These are phyloP conservation scores for Macadamia tetraphylla DNA, from an alignment of 164 flowering plant genomes.

Conservation along the genomic window DNA sequence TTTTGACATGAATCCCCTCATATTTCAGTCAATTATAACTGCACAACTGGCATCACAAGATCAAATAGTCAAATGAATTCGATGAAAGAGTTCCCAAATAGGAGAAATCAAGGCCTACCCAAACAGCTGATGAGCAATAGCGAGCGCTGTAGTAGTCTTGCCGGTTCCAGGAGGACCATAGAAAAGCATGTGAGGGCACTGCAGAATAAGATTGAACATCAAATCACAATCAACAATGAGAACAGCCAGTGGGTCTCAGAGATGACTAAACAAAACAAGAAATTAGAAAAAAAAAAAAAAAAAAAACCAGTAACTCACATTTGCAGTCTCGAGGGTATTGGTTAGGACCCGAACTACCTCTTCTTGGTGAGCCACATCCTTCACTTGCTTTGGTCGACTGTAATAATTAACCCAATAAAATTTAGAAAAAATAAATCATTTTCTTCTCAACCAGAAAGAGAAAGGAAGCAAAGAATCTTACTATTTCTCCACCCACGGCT, in stretches of 20 bases:
- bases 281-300: neutral
- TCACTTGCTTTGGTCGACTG: constrained; percentile 95
- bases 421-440: neutral
- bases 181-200: constrained; percentile 98
- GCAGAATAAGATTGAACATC: constrained; percentile 1
- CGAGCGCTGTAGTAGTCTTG: constrained; percentile 93
- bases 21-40: too few species aligned
- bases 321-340: constrained; percentile 84
- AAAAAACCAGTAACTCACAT: constrained; percentile 28
- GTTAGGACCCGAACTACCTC: constrained; percentile 93
- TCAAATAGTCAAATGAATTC: too few species aligned
- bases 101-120: constrained; percentile 41
- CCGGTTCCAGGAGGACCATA: constrained; percentile 99
- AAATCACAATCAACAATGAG: neutral
- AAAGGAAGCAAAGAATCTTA: constrained; percentile 15
- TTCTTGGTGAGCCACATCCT: constrained; percentile 95
- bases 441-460: neutral
- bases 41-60: too few species aligned
- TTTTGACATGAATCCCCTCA: too few species aligned
- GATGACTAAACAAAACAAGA: neutral
- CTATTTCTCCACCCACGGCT: constrained; percentile 99
- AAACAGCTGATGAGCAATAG: constrained; percentile 84
- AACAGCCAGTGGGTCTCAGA: neutral
- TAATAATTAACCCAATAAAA: neutral
- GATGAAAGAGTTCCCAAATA: too few species aligned